Percentiles rank a stretch among this genome's conserved stretches.
Conservation (phyloP, 169 alveolate genomes). For the Nephromyces sp. region DNA sequence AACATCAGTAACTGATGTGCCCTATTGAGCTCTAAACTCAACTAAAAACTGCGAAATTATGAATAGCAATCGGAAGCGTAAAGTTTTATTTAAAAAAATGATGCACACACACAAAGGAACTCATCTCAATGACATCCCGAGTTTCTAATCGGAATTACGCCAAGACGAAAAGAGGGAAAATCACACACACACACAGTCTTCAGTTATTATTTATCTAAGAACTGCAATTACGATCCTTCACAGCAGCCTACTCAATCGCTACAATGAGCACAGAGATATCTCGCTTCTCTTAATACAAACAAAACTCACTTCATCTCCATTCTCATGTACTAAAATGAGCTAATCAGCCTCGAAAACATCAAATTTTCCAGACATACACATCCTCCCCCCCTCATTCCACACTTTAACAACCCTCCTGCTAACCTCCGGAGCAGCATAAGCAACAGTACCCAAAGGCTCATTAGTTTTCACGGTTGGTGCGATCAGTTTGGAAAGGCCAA, state of each 20-base stretch:
- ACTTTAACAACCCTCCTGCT: neutral
- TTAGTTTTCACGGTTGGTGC: constrained; percentile 66
- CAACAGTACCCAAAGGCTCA: constrained; percentile 76
- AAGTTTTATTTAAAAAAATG: too few species aligned
- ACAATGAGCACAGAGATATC: neutral
- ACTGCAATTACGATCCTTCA: neutral
- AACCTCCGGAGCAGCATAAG: constrained; percentile 80
- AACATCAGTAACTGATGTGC: too few species aligned
- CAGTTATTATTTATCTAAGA: too few species aligned
- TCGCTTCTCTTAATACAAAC: neutral
- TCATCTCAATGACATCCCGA: too few species aligned
- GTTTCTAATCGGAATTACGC: too few species aligned
- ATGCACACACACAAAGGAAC: too few species aligned
- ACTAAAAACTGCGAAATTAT: too few species aligned
- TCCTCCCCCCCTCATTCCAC: too few species aligned
- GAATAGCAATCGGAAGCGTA: too few species aligned
- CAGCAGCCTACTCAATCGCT: neutral
- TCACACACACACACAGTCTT: too few species aligned
- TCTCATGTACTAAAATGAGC: neutral
- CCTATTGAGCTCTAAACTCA: too few species aligned
- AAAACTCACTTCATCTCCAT: neutral
- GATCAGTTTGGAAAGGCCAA: constrained; percentile 78
- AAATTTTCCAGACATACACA: neutral
- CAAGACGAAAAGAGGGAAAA: too few species aligned
- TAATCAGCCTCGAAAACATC: neutral